These are phyloP conservation scores for Shiraia sp. DNA, from an alignment of 2,329 filamentous ascomycete genomes.

Conservation along the genomic window DNA sequence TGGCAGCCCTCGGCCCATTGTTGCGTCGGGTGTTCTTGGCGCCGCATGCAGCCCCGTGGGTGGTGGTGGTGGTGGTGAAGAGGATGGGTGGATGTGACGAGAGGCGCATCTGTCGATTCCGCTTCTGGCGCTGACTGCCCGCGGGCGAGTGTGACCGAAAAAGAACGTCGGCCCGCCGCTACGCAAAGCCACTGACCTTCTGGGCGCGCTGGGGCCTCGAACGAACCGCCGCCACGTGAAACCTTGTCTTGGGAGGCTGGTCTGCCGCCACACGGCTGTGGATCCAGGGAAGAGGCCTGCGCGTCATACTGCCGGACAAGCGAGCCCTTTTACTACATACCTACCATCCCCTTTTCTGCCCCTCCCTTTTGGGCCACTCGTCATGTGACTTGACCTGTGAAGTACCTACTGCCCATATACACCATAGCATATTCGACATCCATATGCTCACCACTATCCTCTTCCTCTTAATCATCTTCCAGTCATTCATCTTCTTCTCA, in stretches of 20 bases:
- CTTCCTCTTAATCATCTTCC: no score
- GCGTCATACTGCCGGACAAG: conserved; percentile 38
- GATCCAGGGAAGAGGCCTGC: conserved; percentile 34
- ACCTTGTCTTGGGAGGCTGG: conserved; percentile 17
- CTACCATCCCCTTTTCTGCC: background rate
- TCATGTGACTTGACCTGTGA: conserved; percentile 5
- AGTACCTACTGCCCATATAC: no score
- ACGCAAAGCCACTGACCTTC: conserved; percentile 30
- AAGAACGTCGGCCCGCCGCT: conserved; percentile 30
- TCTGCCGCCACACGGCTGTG: conserved; percentile 26
- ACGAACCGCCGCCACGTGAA: conserved; percentile 40
- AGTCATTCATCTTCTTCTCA: no score
- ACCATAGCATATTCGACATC: no score
- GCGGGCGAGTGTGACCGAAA: conserved; percentile 23
- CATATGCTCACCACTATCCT: no score
- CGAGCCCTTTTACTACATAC: conserved; percentile 22
- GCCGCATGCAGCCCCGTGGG: conserved; percentile 14
- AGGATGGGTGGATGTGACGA: conserved; percentile 24
- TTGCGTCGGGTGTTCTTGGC: conserved; percentile 15
- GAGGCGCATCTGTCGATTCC: conserved; percentile 26
- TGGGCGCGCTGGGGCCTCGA: conserved; percentile 20
- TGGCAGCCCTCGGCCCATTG: conserved; percentile 13
- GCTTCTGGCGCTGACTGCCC: conserved; percentile 21
- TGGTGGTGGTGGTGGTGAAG: no score
- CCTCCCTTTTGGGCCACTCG: background rate